A percentile compares a stretch with the other conserved stretches of the same genome.
Conservation (phyloP, 2,329 filamentous ascomycete species). For the Aspergillus sojae region DNA sequence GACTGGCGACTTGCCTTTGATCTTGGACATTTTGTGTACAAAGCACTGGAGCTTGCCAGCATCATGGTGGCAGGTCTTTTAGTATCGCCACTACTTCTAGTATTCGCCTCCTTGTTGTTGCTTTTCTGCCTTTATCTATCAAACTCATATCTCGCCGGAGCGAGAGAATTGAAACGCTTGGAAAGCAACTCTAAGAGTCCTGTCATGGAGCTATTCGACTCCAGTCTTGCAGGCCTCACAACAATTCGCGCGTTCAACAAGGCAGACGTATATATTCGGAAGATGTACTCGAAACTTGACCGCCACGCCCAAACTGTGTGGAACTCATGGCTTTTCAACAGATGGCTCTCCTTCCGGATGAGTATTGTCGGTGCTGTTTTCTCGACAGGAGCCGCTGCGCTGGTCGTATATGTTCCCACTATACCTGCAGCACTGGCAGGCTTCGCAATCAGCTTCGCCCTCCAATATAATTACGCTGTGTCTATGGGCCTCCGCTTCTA, state of each 20-base stretch:
- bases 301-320: conserved; percentile 65
- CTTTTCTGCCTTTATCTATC: conserved; percentile 61
- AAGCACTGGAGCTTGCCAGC: conserved; percentile 63
- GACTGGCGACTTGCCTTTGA: conserved; percentile 68
- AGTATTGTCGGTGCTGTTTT: conserved; percentile 72
- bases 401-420: conserved; percentile 63
- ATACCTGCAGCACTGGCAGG: conserved; percentile 74
- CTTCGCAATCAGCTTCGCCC: conserved; percentile 73
- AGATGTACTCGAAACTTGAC: conserved; percentile 71
- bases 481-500: conserved; percentile 71
- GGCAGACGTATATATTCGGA: conserved; percentile 64
- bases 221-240: conserved; percentile 69
- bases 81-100: conserved; percentile 67
- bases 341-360: conserved; percentile 77
- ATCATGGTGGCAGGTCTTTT: conserved; percentile 67
- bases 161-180: conserved; percentile 62
- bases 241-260: conserved; percentile 79
- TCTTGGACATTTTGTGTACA: conserved; percentile 62
- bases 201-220: conserved; percentile 77
- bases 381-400: conserved; percentile 63
- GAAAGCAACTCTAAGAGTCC: conserved; percentile 76
- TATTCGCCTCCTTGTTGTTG: conserved; percentile 62
- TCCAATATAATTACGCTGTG: conserved; percentile 70
- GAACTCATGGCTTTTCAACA: conserved; percentile 72
- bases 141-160: conserved; percentile 64